A percentile compares a stretch with the other conserved stretches of the same genome.
Evolutionary conservation across 495 filamentous ascomycete genomes (phyloP).

Genomic region (Annulohypoxylon moriforme): DNA sequence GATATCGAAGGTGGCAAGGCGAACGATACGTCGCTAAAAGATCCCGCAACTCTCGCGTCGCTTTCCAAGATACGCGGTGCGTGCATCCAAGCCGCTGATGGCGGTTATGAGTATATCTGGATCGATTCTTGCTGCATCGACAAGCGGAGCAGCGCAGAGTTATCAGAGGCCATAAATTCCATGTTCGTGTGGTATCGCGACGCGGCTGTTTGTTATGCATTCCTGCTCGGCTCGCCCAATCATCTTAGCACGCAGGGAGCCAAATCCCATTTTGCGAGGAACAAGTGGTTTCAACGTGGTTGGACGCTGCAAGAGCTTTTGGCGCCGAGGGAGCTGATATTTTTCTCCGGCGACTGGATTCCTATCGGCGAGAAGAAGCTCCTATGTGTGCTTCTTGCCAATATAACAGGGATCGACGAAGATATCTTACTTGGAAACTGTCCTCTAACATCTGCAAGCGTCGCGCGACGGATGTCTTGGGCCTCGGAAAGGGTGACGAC

Average conservation of each 20-base stretch:
- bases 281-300: neutral
- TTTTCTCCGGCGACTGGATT: constrained; percentile 11
- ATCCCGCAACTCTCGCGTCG: neutral
- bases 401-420: neutral
- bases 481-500: constrained; percentile 31
- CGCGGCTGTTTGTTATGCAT: constrained; percentile 10
- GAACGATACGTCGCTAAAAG: neutral
- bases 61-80: neutral
- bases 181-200: constrained; percentile 49
- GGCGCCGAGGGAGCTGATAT: neutral
- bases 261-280: neutral
- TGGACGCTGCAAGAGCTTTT: constrained; percentile 6
- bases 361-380: neutral
- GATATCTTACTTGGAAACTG: constrained; percentile 2
- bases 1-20: neutral
- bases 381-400: neutral
- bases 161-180: constrained; percentile 48
- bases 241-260: neutral
- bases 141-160: constrained; percentile 47
- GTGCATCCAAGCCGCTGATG: constrained; percentile 8
- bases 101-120: constrained; percentile 23
- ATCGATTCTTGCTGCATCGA: constrained; percentile 44
- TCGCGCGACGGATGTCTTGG: constrained; percentile 39
- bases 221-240: neutral
- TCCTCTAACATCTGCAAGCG: neutral